A percentile compares a stretch with the other conserved stretches of the same genome.
Conservation (phyloP, 2,329 filamentous ascomycete species). For the Fusarium mundagurra region DNA sequence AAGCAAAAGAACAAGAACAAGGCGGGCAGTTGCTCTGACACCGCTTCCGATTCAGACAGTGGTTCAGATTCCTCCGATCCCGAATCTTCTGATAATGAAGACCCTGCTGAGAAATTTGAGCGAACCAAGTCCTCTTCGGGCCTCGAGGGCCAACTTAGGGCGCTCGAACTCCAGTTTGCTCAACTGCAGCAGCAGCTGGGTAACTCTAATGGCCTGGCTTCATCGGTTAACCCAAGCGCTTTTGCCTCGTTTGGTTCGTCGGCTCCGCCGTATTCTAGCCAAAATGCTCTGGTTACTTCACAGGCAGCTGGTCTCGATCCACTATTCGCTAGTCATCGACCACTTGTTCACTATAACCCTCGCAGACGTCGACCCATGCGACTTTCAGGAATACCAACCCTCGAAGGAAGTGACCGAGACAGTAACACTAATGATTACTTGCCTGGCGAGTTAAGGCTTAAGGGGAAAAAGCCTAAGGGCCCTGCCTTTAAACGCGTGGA, state of each 20-base stretch:
- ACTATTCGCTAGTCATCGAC: not conserved
- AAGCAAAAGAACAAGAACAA: slow-evolving; percentile 12
- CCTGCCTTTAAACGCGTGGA: slow-evolving; percentile 63
- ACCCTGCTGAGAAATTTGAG: slow-evolving; percentile 24
- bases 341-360: not conserved
- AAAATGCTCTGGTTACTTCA: not conserved
- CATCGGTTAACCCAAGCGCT: not conserved
- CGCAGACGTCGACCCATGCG: not conserved
- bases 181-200: slow-evolving; percentile 40
- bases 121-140: slow-evolving; percentile 19
- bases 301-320: not conserved
- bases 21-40: slow-evolving; percentile 5
- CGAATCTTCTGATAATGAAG: slow-evolving; percentile 27
- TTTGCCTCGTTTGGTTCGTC: not conserved
- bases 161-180: slow-evolving; percentile 43
- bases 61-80: slow-evolving; percentile 41
- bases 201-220: not conserved
- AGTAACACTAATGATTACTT: not conserved
- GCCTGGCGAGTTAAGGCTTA: slow-evolving; percentile 27
- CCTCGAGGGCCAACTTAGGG: slow-evolving; percentile 44
- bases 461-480: slow-evolving; percentile 34
- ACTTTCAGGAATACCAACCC: not conserved
- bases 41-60: slow-evolving; percentile 22
- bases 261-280: not conserved
- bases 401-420: not conserved